These are phyloP conservation scores for Pseudogymnoascus sp. DNA, from an alignment of 2,329 filamentous ascomycete species.

Conservation along the genomic window DNA sequence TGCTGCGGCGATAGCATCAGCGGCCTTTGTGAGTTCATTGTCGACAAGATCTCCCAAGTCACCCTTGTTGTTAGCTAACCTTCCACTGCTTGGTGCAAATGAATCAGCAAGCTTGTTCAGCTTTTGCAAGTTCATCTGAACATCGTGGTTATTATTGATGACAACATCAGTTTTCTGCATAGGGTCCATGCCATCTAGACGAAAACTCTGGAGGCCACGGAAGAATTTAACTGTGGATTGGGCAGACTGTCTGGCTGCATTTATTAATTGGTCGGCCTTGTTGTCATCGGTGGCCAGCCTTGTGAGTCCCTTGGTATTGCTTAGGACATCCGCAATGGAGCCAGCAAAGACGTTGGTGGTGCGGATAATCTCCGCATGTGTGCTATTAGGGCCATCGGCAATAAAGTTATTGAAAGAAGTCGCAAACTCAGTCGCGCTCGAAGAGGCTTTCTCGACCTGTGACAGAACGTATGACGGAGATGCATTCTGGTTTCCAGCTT, in stretches of 20 bases:
- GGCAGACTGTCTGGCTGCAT: constrained; percentile 74
- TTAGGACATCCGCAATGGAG: constrained; percentile 85
- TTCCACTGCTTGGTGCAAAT: constrained; percentile 80
- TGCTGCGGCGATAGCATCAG: constrained; percentile 89
- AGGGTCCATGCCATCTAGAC: constrained; percentile 80
- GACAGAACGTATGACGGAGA: constrained; percentile 91
- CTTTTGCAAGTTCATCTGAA: constrained; percentile 86
- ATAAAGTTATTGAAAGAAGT: constrained; percentile 99
- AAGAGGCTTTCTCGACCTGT: constrained; percentile 92
- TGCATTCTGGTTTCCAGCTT: constrained; percentile 96
- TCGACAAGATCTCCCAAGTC: constrained; percentile 93
- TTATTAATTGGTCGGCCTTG: constrained; percentile 79
- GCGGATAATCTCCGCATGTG: constrained; percentile 84
- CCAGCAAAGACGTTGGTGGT: constrained; percentile 85
- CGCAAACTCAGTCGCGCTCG: constrained; percentile 92
- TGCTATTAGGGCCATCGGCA: constrained; percentile 86
- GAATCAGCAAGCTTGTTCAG: constrained; percentile 88
- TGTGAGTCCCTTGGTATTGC: constrained; percentile 91
- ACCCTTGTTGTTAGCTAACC: constrained; percentile 67
- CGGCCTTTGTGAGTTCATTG: constrained; percentile 82
- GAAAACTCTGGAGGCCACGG: constrained; percentile 86
- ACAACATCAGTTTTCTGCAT: constrained; percentile 94
- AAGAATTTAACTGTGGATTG: constrained; percentile 89
- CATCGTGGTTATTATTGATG: constrained; percentile 94
- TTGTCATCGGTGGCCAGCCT: constrained; percentile 92